Evolutionary conservation across 768 basidiomycete species (phyloP), one percentile per base, ranked within the genome.

Genomic region (Lactifluus volemus): DNA sequence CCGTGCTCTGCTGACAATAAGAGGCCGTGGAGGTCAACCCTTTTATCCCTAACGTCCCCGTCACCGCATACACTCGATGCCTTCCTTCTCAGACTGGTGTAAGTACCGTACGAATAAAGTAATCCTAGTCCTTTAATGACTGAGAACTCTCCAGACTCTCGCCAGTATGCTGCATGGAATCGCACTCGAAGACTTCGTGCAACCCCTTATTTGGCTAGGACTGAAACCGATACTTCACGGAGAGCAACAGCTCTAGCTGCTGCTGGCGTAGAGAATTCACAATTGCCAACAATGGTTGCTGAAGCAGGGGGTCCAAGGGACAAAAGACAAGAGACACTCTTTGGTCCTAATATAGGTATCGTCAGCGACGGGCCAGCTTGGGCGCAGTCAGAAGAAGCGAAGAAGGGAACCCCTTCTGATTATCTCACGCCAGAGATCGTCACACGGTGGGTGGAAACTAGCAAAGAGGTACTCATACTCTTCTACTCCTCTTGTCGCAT

Each of bases 281-380:
- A 54, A 32, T 17, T 49, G 8, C 32, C 61, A 21, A 53, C 65
- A 12, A 62, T 61, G 38, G 65, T 68, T 41, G 67, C 70, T 34
- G 69, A 73, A 44, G 68, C 72, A 61, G 73, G 71, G 55, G 58
- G 70, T 49, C 59, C 68, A 50, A 56, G 65, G 17, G 81, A 81
- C 65, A 85, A 83, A 70, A 82, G 83, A 47, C 82, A 83, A 12
- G 89, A 93, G 61, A 86, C 90, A 0, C 81, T 97, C 49, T 97
- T 96, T 73, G 94, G 94, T 0, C 94, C 94, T 9, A 89, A 87
- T 71, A 89, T 97, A 59, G 94, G 94, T 10, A 79, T 86, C 53
- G 81, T 88, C 49, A 81, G 74, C 69, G 79, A 76, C 56, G 83
- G 83, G 0, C 89, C 90, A 9, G 73, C 81, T 0, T 92, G 90